Evolutionary conservation across 2,329 filamentous ascomycete genomes (phyloP).

Genomic region (Capronia americana): DNA sequence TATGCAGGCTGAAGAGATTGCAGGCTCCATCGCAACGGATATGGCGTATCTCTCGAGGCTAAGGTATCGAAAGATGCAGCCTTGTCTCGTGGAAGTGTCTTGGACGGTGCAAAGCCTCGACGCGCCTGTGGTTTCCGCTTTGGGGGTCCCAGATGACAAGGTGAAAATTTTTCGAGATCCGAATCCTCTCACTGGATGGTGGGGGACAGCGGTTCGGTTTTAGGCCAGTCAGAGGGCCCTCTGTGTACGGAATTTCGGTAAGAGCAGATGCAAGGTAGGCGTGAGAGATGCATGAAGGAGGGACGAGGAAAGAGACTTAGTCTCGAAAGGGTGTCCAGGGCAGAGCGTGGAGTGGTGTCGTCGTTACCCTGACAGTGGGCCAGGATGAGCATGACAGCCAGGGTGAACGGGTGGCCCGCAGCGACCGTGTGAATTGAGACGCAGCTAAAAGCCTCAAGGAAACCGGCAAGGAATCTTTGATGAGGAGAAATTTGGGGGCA

Average conservation of each 20-base stretch:
- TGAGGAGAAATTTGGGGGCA: slow-evolving; percentile 18
- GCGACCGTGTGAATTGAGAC: slow-evolving; percentile 28
- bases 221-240: slow-evolving; percentile 23
- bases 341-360: slow-evolving; percentile 12
- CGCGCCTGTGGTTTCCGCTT: slow-evolving; percentile 31
- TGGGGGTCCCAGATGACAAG: slow-evolving; percentile 32
- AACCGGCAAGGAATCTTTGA: slow-evolving; percentile 14
- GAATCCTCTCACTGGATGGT: slow-evolving; percentile 22
- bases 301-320: slow-evolving; percentile 18
- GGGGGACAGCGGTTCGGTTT: slow-evolving; percentile 17
- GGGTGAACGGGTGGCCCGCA: slow-evolving; percentile 22
- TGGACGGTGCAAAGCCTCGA: slow-evolving; percentile 22
- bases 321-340: slow-evolving; percentile 8
- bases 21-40: slow-evolving; percentile 26
- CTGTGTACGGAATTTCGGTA: slow-evolving; percentile 16
- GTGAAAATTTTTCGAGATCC: slow-evolving; percentile 33
- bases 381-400: slow-evolving; percentile 5
- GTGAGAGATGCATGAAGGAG: slow-evolving; percentile 24
- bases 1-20: slow-evolving; percentile 35
- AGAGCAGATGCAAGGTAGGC: slow-evolving; percentile 24
- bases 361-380: slow-evolving; percentile 17
- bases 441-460: slow-evolving; percentile 9
- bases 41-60: slow-evolving; percentile 27
- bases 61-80: slow-evolving; percentile 33
- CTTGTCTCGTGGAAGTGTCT: slow-evolving; percentile 27